Evolutionary conservation across 176 grass and related monocot species (phyloP).

Genomic region (Pharus latifolius): DNA sequence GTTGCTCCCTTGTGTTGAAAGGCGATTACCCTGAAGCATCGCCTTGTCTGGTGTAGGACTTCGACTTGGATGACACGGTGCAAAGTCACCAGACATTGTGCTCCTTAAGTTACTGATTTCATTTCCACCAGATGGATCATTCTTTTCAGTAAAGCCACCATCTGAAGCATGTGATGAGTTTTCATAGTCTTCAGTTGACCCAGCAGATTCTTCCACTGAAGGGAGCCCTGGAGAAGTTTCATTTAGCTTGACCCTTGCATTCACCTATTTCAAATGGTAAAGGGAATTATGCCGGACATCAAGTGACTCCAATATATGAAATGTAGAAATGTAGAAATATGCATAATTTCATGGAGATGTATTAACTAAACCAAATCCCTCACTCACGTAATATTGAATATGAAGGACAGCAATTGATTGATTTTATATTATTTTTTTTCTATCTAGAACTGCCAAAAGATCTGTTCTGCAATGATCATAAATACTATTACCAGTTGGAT

Average conservation of each 20-base stretch:
- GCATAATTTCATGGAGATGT: background rate
- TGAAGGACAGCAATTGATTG: no score
- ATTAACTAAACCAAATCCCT: background rate
- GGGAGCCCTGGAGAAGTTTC: conserved; percentile 46
- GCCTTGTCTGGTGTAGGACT: conserved; percentile 46
- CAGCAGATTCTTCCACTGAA: conserved; percentile 46
- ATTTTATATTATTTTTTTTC: no score
- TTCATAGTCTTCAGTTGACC: conserved; percentile 83
- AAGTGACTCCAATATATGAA: background rate
- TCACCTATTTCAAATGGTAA: conserved; percentile 47
- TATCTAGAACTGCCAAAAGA: no score
- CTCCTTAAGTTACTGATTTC: conserved; percentile 51
- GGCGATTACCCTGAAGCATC: conserved; percentile 19
- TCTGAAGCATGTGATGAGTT: conserved; percentile 79
- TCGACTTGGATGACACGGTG: conserved; percentile 29
- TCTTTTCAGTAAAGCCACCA: conserved; percentile 71
- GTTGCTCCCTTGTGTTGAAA: conserved; percentile 71
- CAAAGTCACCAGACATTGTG: conserved; percentile 31
- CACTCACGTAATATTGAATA: no score
- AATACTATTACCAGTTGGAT: no score
- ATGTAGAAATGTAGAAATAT: background rate
- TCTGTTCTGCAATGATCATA: no score
- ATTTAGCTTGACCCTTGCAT: conserved; percentile 59
- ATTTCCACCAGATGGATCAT: conserved; percentile 48
- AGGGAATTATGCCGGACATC: background rate